These are phyloP conservation scores for Acacia concinna DNA, from an alignment of 331 rosid genomes.

Conservation along the genomic window DNA sequence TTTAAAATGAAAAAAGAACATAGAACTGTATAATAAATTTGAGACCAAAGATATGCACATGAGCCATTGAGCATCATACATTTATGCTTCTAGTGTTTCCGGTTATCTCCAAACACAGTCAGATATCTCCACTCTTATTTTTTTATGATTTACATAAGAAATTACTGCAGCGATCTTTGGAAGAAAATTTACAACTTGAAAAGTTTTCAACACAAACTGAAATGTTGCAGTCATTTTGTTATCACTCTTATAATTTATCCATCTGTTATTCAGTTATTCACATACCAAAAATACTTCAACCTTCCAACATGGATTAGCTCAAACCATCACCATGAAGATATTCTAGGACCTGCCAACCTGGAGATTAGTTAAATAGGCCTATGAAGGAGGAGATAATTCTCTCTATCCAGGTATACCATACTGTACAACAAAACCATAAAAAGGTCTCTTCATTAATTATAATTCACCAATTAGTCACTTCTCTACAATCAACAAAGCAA, in stretches of 20 bases:
- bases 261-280: not conserved
- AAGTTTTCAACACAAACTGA: constrained; percentile 8
- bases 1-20: not conserved
- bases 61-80: not conserved
- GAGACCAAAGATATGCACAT: not conserved
- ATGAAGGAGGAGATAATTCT: not conserved
- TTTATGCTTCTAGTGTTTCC: not conserved
- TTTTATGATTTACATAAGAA: not conserved
- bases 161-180: not conserved
- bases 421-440: not conserved
- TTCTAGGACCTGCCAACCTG: not conserved
- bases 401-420: not conserved
- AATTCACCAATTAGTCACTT: not conserved
- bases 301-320: not conserved
- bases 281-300: not conserved
- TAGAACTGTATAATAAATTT: not conserved
- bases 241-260: constrained; percentile 2
- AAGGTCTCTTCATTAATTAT: not conserved
- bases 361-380: not conserved
- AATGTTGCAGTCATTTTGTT: not conserved
- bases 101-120: not conserved
- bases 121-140: not conserved
- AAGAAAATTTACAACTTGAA: not conserved
- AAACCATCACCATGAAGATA: not conserved
- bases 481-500: not conserved